phyloP scores from a whole-genome alignment of 177 flowering plant genomes.

The Vitis hybrid region DNA sequence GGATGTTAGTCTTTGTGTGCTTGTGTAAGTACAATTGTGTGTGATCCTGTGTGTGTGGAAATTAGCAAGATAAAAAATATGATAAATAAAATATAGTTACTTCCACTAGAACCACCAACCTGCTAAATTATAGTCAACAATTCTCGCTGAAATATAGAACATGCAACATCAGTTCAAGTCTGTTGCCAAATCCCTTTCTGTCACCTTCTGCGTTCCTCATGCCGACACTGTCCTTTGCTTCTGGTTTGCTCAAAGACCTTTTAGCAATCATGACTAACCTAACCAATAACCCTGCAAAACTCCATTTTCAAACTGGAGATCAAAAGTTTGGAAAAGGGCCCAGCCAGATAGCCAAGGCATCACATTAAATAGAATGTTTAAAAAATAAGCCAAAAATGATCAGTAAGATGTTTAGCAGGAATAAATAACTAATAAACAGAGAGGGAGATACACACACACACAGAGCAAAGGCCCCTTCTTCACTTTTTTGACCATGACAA shows the following conservation, averaged over 20 bases:
- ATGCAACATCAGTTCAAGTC: constrained; percentile 16
- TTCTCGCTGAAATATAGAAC: constrained; percentile 12
- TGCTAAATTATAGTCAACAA: constrained; percentile 16
- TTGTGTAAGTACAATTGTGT: background rate
- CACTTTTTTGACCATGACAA: constrained; percentile 29
- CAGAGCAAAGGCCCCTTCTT: constrained; percentile 17
- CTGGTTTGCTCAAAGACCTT: constrained; percentile 26
- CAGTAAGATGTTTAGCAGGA: background rate
- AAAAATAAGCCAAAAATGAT: constrained; percentile 11
- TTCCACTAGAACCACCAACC: constrained; percentile 17
- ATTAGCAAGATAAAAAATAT: too few relatives aligned
- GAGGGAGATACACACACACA: constrained; percentile 6
- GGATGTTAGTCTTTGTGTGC: background rate
- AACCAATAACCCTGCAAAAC: constrained; percentile 20
- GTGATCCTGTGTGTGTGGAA: background rate
- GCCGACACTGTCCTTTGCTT: constrained; percentile 31
- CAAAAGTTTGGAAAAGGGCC: constrained; percentile 22
- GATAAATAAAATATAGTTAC: background rate
- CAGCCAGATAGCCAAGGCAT: constrained; percentile 11
- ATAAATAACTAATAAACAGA: constrained; percentile 15
- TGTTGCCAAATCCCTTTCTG: constrained; percentile 25
- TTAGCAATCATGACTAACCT: constrained; percentile 23
- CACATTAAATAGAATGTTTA: constrained; percentile 15
- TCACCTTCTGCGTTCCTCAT: constrained; percentile 14
- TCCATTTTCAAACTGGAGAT: constrained; percentile 19